phyloP scores from a whole-genome alignment of 768 basidiomycete species.

The Kwoniella sp. region DNA sequence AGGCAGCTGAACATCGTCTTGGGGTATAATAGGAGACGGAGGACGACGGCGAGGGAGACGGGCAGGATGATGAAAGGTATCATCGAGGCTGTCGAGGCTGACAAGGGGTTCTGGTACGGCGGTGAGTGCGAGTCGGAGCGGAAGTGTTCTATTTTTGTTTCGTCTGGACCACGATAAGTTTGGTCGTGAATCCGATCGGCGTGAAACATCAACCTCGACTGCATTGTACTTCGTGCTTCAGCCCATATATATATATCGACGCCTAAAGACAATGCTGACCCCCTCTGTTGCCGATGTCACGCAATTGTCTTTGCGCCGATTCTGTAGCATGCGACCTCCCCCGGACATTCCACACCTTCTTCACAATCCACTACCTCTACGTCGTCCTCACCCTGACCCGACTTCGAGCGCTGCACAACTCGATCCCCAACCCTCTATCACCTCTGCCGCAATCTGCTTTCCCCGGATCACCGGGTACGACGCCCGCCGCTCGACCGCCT shows the following conservation, averaged over 20 bases:
- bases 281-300: too few species aligned
- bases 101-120: conserved; percentile 59
- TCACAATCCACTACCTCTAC: conserved; percentile 88
- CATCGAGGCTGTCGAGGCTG: conserved; percentile 57
- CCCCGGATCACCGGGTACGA: conserved; percentile 24
- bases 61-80: conserved; percentile 58
- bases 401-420: conserved; percentile 67
- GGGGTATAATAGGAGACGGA: conserved; percentile 58
- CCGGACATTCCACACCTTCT: conserved; percentile 95
- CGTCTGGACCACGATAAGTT: background rate
- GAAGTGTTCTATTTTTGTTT: too few species aligned
- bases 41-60: conserved; percentile 59
- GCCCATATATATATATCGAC: background rate
- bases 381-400: conserved; percentile 88
- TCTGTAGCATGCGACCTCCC: conserved; percentile 75
- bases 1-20: conserved; percentile 56
- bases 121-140: conserved; percentile 56
- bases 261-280: background rate
- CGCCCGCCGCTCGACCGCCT: conserved; percentile 7
- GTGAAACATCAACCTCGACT: too few species aligned
- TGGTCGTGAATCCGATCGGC: background rate
- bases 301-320: conserved; percentile 1
- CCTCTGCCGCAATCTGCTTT: conserved; percentile 40
- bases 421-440: conserved; percentile 17
- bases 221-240: background rate